Conservation (phyloP, 306 rosid species). For the Glycine tomentella region DNA sequence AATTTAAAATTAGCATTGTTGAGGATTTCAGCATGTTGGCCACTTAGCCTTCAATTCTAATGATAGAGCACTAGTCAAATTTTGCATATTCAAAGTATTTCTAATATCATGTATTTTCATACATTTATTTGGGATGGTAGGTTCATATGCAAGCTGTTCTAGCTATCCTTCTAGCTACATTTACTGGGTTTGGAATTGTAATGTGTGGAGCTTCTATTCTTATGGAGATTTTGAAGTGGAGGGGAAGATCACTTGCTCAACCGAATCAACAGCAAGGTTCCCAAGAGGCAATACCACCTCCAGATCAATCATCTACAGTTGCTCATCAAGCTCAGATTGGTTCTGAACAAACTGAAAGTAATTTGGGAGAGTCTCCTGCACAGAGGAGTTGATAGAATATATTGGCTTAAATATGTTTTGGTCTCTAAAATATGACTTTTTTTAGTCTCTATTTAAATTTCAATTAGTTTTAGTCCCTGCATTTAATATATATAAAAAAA, state of each 20-base stretch:
- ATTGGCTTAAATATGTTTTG: background rate
- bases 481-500: background rate
- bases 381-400: conserved; percentile 40
- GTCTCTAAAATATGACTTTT: conserved; percentile 10
- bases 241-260: conserved; percentile 46
- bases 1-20: background rate
- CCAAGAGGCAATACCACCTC: conserved; percentile 8
- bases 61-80: background rate
- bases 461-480: background rate
- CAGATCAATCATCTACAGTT: conserved; percentile 46
- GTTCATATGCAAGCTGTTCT: conserved; percentile 67
- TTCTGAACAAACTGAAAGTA: conserved; percentile 49
- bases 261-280: conserved; percentile 49
- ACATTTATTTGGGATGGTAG: conserved; percentile 48
- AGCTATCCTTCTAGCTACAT: conserved; percentile 72
- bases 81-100: conserved; percentile 1
- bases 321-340: conserved; percentile 46
- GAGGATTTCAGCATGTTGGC: conserved; percentile 3
- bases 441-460: background rate
- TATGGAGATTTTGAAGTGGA: conserved; percentile 57
- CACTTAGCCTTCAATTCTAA: background rate
- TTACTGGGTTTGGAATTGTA: conserved; percentile 74
- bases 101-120: conserved; percentile 4
- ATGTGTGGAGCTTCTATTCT: conserved; percentile 65
- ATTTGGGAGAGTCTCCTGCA: conserved; percentile 35